Conservation (phyloP, 2,329 filamentous ascomycete genomes). For the Penicillium digitatum region DNA sequence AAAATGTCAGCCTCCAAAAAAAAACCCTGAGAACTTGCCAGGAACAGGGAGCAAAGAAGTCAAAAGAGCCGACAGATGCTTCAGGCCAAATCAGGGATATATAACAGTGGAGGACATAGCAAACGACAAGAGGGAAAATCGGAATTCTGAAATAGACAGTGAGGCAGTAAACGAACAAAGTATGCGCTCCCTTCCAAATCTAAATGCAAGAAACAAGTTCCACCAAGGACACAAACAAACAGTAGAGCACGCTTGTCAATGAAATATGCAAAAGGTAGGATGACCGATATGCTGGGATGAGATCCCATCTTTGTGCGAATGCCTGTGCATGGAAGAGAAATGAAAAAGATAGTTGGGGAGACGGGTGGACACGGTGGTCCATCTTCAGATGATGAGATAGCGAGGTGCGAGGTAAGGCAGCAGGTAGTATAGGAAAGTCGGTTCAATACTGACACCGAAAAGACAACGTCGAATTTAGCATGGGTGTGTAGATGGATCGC, state of each 20-base stretch:
- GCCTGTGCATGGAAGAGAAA: conserved; percentile 1
- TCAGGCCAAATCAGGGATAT: conserved; percentile 29
- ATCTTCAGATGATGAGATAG: not conserved
- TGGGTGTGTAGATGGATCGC: not conserved
- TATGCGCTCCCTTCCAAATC: conserved; percentile 24
- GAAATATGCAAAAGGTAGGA: conserved; percentile 24
- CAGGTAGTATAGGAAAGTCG: not conserved
- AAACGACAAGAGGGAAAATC: conserved; percentile 18
- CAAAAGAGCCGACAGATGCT: conserved; percentile 12
- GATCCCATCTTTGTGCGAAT: conserved; percentile 8
- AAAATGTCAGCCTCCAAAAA: not conserved
- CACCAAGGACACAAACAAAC: conserved; percentile 15
- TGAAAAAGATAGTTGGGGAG: not conserved
- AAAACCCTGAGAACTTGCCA: not conserved
- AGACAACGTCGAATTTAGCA: not conserved
- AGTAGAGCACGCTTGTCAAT: conserved; percentile 22
- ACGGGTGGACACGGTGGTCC: not conserved
- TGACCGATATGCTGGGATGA: conserved; percentile 20
- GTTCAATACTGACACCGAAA: not conserved
- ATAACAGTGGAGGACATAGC: conserved; percentile 19
- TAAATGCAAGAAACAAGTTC: conserved; percentile 25
- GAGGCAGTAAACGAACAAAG: conserved; percentile 17
- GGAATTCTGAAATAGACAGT: conserved; percentile 7
- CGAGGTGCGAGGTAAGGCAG: not conserved
- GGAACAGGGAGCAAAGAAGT: conserved; percentile 2